Evolutionary conservation across 441 rosid species (phyloP).

Genomic region (Raphanus hybrid): DNA sequence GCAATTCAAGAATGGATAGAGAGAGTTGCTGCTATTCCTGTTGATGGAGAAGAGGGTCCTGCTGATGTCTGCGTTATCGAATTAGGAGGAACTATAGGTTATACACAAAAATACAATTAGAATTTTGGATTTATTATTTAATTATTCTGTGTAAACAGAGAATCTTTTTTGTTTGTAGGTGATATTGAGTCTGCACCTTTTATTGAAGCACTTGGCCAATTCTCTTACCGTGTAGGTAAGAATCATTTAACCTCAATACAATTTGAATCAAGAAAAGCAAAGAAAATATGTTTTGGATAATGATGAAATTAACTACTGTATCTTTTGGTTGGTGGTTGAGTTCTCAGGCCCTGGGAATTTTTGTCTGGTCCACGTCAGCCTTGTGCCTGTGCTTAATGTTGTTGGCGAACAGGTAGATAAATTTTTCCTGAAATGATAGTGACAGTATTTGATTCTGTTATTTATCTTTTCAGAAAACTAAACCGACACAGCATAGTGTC

Average conservation of each 20-base stretch:
- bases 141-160: constrained; percentile 26
- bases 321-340: constrained; percentile 39
- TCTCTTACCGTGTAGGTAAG: constrained; percentile 88
- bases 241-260: not conserved
- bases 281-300: constrained; percentile 12
- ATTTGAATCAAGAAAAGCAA: constrained; percentile 16
- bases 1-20: constrained; percentile 98
- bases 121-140: not conserved
- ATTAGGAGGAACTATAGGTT: constrained; percentile 97
- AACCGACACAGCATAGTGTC: constrained; percentile 97
- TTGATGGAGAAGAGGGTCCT: constrained; percentile 77
- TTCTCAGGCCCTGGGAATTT: constrained; percentile 80
- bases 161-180: constrained; percentile 52
- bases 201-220: constrained; percentile 92
- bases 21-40: constrained; percentile 75
- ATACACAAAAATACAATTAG: constrained; percentile 2
- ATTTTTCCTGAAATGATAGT: constrained; percentile 48
- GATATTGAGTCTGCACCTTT: constrained; percentile 96
- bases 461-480: constrained; percentile 74
- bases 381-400: constrained; percentile 90
- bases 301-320: constrained; percentile 29
- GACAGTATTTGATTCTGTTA: constrained; percentile 52
- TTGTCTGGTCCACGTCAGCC: constrained; percentile 97
- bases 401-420: constrained; percentile 72
- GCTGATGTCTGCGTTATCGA: constrained; percentile 96